Conservation (phyloP, 495 filamentous ascomycete species). For the Cercophora scortea region DNA sequence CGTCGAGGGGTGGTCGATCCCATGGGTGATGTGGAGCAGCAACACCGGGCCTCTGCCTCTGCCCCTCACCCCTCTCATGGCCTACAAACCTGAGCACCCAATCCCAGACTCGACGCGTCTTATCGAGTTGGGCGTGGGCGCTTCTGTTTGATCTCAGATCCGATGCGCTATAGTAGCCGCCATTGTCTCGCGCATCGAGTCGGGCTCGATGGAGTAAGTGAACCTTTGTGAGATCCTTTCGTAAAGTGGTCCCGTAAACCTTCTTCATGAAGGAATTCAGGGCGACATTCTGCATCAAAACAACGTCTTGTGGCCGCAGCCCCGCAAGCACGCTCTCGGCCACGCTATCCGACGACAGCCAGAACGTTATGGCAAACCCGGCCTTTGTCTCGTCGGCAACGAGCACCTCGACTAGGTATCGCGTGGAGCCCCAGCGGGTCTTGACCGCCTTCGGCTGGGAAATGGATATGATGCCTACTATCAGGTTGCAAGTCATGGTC, state of each 20-base stretch:
- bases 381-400: constrained; percentile 82
- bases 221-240: constrained; percentile 61
- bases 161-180: constrained; percentile 33
- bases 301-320: constrained; percentile 61
- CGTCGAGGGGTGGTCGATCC: not conserved
- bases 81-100: constrained; percentile 69
- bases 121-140: constrained; percentile 47
- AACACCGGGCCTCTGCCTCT: not conserved
- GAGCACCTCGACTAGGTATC: constrained; percentile 65
- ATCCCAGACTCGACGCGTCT: constrained; percentile 58
- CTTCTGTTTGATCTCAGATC: constrained; percentile 24
- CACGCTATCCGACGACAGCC: constrained; percentile 46
- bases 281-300: constrained; percentile 71
- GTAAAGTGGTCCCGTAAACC: constrained; percentile 71
- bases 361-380: constrained; percentile 78
- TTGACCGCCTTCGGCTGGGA: constrained; percentile 51
- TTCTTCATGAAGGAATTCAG: constrained; percentile 60
- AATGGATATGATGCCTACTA: constrained; percentile 70
- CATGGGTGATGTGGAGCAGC: not conserved
- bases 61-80: not conserved
- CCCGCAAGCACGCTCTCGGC: constrained; percentile 37
- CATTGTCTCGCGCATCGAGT: constrained; percentile 32
- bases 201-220: constrained; percentile 53
- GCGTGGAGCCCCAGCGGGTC: constrained; percentile 45
- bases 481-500: constrained; percentile 69